Percentiles rank a stretch among this genome's conserved stretches.
Conservation (phyloP, 148 eudicot genomes). For the Heliamphora exappendiculata region DNA sequence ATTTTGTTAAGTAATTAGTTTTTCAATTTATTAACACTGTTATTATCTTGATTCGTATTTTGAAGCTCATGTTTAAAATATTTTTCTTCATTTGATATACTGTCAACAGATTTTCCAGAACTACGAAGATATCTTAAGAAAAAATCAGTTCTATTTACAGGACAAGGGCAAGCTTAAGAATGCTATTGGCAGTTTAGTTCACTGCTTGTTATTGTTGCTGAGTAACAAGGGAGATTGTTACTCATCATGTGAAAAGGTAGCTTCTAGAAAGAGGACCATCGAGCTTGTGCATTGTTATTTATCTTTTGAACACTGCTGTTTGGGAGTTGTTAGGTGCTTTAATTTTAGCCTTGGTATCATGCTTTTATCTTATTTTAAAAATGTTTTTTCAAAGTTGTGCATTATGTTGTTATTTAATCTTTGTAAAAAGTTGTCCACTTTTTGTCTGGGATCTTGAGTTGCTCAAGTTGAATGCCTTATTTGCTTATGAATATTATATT, state of each 20-base stretch:
- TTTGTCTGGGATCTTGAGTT: background rate
- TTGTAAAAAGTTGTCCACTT: background rate
- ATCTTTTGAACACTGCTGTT: background rate
- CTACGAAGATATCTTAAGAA: slow-evolving; percentile 60
- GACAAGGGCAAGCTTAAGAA: slow-evolving; percentile 77
- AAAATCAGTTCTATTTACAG: slow-evolving; percentile 64
- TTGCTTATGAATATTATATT: background rate
- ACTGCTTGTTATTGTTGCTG: slow-evolving; percentile 74
- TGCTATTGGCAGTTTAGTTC: slow-evolving; percentile 55
- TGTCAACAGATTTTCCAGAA: slow-evolving; percentile 54
- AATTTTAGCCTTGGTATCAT: background rate
- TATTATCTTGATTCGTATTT: background rate
- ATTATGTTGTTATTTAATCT: background rate
- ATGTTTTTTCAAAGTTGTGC: background rate
- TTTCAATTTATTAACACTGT: background rate
- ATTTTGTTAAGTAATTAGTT: too few relatives aligned
- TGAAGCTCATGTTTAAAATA: background rate
- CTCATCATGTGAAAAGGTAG: slow-evolving; percentile 37
- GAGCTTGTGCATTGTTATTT: slow-evolving; percentile 2
- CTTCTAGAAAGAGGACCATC: slow-evolving; percentile 6
- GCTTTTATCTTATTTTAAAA: background rate
- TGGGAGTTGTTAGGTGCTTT: background rate
- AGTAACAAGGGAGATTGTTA: slow-evolving; percentile 32
- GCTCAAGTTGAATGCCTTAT: background rate
- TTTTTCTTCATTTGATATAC: background rate